Percentiles rank a stretch among this genome's conserved stretches.
Evolutionary conservation across 371 early-diverging fungal species (phyloP).

Genomic region (Rhizopus sp.): DNA sequence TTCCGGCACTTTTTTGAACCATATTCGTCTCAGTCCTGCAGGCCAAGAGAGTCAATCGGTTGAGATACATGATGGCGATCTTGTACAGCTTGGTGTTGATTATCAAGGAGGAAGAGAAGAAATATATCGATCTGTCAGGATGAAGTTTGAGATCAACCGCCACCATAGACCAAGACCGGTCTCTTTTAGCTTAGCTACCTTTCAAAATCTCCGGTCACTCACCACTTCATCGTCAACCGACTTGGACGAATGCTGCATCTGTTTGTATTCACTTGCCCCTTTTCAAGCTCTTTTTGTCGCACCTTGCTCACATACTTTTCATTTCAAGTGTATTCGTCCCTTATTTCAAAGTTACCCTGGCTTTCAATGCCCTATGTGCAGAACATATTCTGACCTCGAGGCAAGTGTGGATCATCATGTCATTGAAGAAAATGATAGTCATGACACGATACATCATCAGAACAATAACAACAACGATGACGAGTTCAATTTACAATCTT

Average conservation of each 20-base stretch:
- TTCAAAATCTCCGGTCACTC: constrained; percentile 40
- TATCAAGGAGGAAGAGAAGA: constrained; percentile 88
- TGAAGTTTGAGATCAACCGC: constrained; percentile 73
- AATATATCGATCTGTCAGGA: constrained; percentile 74
- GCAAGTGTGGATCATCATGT: constrained; percentile 65
- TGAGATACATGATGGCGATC: constrained; percentile 89
- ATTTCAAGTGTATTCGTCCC: constrained; percentile 91
- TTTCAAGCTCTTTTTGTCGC: constrained; percentile 94
- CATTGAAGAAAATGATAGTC: constrained; percentile 35
- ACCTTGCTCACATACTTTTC: constrained; percentile 94
- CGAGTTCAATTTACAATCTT: constrained; percentile 13
- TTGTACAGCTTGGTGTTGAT: constrained; percentile 94
- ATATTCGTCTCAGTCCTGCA: constrained; percentile 86
- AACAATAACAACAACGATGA: background rate
- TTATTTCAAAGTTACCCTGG: constrained; percentile 74
- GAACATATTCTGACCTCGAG: constrained; percentile 92
- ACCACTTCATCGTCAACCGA: constrained; percentile 17
- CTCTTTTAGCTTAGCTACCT: constrained; percentile 41
- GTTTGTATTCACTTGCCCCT: constrained; percentile 87
- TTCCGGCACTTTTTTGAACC: constrained; percentile 97
- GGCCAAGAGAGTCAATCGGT: constrained; percentile 84
- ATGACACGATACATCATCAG: constrained; percentile 11
- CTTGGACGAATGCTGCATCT: constrained; percentile 92
- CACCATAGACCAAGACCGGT: constrained; percentile 31
- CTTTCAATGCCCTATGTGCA: constrained; percentile 95